Percentiles rank a stretch among this genome's conserved stretches.
Conservation (phyloP, 78 protist species). For the Polysphondylium violaceum region DNA sequence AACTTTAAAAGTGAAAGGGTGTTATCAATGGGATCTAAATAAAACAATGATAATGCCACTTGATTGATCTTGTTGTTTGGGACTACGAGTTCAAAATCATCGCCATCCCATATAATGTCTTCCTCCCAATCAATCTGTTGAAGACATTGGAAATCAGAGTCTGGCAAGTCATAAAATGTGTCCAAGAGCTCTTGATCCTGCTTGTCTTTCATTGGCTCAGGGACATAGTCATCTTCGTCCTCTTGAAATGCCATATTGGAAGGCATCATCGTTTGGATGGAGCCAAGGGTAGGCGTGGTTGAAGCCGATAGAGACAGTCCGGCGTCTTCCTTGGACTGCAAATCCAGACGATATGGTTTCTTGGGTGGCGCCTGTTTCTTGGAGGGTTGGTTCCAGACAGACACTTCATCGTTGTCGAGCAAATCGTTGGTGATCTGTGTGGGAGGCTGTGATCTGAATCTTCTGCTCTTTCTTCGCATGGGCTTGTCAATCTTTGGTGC, state of each 20-base stretch:
- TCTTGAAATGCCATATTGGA: constrained; percentile 9
- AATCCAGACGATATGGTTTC: neutral
- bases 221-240: constrained; percentile 58
- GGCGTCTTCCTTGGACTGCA: neutral
- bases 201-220: constrained; percentile 42
- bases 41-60: too few species aligned
- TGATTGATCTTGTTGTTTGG: neutral
- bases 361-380: constrained; percentile 30
- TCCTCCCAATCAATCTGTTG: constrained; percentile 71
- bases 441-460: neutral
- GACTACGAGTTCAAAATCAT: too few species aligned
- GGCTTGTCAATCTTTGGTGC: constrained; percentile 61
- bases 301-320: neutral
- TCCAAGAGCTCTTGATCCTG: neutral
- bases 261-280: too few species aligned
- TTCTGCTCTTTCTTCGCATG: neutral
- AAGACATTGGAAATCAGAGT: constrained; percentile 4
- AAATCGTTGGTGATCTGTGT: neutral
- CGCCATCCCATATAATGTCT: constrained; percentile 63
- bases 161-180: constrained; percentile 3
- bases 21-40: neutral
- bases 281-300: neutral
- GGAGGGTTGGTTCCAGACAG: constrained; percentile 13
- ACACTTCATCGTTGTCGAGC: neutral
- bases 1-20: too few species aligned